phyloP scores from a whole-genome alignment of 2,329 filamentous ascomycete genomes.

The Microcyclospora tardicrescens region DNA sequence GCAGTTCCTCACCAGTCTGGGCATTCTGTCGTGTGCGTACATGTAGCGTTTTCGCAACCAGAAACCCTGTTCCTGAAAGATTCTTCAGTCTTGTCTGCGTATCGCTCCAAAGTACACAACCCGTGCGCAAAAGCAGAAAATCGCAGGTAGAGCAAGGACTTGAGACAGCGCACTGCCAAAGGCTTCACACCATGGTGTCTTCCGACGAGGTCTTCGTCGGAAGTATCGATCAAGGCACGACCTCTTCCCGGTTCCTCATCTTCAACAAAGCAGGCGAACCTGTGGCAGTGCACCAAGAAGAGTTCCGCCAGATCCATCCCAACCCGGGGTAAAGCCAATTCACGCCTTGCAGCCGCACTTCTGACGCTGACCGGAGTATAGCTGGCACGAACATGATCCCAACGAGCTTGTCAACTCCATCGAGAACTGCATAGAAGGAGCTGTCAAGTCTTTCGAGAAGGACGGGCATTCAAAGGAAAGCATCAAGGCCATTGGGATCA shows the following conservation, averaged over 20 bases:
- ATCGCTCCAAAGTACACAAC: too few relatives aligned
- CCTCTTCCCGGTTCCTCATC: slow-evolving; percentile 78
- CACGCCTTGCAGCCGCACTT: too few relatives aligned
- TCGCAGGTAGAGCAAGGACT: too few relatives aligned
- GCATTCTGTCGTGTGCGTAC: too few relatives aligned
- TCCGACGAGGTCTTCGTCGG: slow-evolving; percentile 55
- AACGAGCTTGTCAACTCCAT: slow-evolving; percentile 63
- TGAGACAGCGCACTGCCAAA: too few relatives aligned
- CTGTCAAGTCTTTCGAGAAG: slow-evolving; percentile 57
- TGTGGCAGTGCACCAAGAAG: slow-evolving; percentile 71
- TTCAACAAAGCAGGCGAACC: slow-evolving; percentile 70
- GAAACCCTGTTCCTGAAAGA: too few relatives aligned
- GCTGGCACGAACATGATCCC: slow-evolving; percentile 85
- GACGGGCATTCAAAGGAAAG: slow-evolving; percentile 53
- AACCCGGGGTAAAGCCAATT: slow-evolving; percentile 54
- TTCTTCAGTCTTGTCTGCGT: too few relatives aligned
- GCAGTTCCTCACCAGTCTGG: too few relatives aligned
- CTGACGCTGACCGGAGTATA: slow-evolving; percentile 23
- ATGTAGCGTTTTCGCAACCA: too few relatives aligned
- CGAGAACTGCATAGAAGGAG: slow-evolving; percentile 65
- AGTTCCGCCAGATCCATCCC: slow-evolving; percentile 75
- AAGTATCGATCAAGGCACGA: slow-evolving; percentile 84
- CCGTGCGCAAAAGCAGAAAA: too few relatives aligned
- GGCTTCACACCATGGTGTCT: slow-evolving; percentile 7
- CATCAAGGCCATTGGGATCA: slow-evolving; percentile 71